Evolutionary conservation across 139 green algal species (phyloP), one percentile per base, ranked within the genome.

Genomic region (Chlamydomonas eustigma): DNA sequence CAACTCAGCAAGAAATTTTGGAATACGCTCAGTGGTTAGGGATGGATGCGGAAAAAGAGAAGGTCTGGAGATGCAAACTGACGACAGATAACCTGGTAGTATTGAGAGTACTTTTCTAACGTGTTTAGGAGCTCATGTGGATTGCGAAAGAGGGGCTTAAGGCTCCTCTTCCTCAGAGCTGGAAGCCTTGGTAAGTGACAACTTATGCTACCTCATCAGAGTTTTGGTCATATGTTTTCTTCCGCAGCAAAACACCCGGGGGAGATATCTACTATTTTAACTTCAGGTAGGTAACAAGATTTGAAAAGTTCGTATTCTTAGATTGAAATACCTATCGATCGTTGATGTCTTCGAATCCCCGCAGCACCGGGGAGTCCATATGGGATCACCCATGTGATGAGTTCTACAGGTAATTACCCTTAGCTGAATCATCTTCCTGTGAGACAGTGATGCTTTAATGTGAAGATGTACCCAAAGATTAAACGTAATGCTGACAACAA

Each of bases 261-360:
- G 84, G 87, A 0, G 89, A 95, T 28, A 92, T 95, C 3, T 95
- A 95, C 71, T 95, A 95, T 75, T 95, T 95, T 81, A 94, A 94
- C 77, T 95, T 95, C 76, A 82, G 44, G 44, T 58, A 28, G 12
- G n/a, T n/a, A n/a, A n/a, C n/a, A n/a, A 69, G n/a, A n/a, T n/a
- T n/a, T n/a, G n/a, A n/a, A n/a, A n/a, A n/a, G n/a, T n/a, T n/a
- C n/a, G n/a, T n/a, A n/a, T n/a, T n/a, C n/a, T n/a, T n/a, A n/a
- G n/a, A n/a, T n/a, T n/a, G n/a, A n/a, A n/a, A n/a, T n/a, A n/a
- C n/a, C n/a, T n/a, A n/a, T n/a, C n/a, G n/a, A n/a, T n/a, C n/a
- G n/a, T n/a, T n/a, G n/a, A n/a, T n/a, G n/a, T n/a, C n/a, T n/a
- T n/a, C n/a, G n/a, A n/a, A n/a, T 81, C 92, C 93, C 75, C 94